phyloP scores from a whole-genome alignment of 2,329 filamentous ascomycete species.

The Paecilomyces formosus region DNA sequence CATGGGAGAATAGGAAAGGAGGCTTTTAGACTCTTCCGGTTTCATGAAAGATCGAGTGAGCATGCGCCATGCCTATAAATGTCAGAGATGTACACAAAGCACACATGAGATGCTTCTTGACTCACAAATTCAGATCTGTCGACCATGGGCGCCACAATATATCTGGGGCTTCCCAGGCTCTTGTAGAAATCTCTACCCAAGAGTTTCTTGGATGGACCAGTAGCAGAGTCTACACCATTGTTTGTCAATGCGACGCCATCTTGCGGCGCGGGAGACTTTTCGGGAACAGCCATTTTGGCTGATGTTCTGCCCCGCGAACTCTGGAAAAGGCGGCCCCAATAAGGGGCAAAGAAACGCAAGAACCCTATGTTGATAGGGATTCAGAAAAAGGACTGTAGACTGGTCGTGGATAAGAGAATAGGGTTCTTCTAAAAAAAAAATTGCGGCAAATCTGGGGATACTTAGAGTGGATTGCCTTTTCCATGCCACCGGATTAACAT shows the following conservation, averaged over 20 bases:
- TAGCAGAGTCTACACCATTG: conserved; percentile 10
- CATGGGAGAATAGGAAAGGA: conserved; percentile 94
- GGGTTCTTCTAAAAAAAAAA: neutral
- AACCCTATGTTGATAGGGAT: conserved; percentile 23
- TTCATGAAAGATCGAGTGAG: conserved; percentile 88
- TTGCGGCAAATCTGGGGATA: neutral
- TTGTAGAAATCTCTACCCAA: conserved; percentile 88
- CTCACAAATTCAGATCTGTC: conserved; percentile 95
- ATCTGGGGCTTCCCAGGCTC: conserved; percentile 85
- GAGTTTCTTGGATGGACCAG: conserved; percentile 49
- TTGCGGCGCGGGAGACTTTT: conserved; percentile 10
- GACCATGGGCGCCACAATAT: conserved; percentile 93
- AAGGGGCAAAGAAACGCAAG: conserved; percentile 16
- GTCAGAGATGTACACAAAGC: conserved; percentile 8
- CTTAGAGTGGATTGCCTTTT: neutral
- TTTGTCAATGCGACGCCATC: conserved; percentile 10
- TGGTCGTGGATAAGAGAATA: neutral
- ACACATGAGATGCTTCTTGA: neutral
- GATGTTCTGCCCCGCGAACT: conserved; percentile 4
- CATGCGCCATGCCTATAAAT: conserved; percentile 80
- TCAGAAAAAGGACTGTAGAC: conserved; percentile 1
- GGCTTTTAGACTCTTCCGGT: conserved; percentile 51
- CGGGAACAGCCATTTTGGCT: conserved; percentile 20
- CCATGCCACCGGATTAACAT: conserved; percentile 5
- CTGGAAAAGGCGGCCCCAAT: conserved; percentile 17